These are phyloP conservation scores for Tanozyma kutaoensis DNA, from an alignment of 805 yeast genomes.

Conservation along the genomic window DNA sequence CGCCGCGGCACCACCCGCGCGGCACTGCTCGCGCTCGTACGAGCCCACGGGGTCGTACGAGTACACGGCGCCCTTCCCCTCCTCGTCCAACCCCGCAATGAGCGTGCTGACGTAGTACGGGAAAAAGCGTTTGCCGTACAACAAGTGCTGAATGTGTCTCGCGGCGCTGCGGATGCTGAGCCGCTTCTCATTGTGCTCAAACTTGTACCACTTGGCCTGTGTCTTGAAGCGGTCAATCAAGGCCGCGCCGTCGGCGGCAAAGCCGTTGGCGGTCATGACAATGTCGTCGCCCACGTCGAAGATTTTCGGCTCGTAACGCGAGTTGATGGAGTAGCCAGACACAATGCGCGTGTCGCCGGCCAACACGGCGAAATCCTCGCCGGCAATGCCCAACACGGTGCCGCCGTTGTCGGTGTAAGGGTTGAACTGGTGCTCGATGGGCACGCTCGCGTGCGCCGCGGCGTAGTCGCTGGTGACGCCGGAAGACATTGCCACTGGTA, in stretches of 20 bases:
- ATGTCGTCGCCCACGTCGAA: constrained; percentile 81
- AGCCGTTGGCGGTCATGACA: constrained; percentile 87
- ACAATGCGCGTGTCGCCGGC: constrained; percentile 99
- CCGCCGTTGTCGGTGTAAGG: constrained; percentile 96
- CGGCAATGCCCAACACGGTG: constrained; percentile 94
- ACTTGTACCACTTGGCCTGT: constrained; percentile 83
- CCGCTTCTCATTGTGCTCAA: constrained; percentile 61
- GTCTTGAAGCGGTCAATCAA: constrained; percentile 61
- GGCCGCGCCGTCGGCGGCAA: constrained; percentile 89
- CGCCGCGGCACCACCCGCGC: constrained; percentile 98
- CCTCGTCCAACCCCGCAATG: constrained; percentile 83
- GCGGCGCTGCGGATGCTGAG: constrained; percentile 68
- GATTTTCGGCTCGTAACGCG: constrained; percentile 85
- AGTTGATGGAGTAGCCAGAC: constrained; percentile 84
- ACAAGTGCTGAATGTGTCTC: constrained; percentile 75
- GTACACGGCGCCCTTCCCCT: constrained; percentile 89
- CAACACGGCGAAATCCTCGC: constrained; percentile 89
- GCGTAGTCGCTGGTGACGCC: constrained; percentile 3
- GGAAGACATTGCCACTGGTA: no score
- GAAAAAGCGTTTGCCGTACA: constrained; percentile 89
- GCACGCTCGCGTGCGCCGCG: constrained; percentile 19
- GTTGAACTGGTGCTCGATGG: constrained; percentile 86
- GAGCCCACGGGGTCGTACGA: constrained; percentile 98
- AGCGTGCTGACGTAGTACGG: constrained; percentile 95
- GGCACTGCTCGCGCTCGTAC: constrained; percentile 91